Base-by-base conservation (phyloP, 2,329 filamentous ascomycete genomes). In the Trichoderma simmonsii region DNA sequence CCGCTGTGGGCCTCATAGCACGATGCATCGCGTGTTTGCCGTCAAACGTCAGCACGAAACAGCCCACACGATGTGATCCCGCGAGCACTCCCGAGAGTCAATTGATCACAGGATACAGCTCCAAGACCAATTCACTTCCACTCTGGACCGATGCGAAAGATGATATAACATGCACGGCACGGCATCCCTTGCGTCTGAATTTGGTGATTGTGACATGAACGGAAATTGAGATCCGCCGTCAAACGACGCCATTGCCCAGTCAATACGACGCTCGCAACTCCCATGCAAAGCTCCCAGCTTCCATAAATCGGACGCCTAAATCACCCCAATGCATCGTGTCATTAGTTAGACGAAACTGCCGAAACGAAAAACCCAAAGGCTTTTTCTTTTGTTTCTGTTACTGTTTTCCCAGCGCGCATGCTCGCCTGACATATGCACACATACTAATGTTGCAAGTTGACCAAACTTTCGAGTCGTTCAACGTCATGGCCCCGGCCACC, bases 11-110 rank as follows among this genome's bases (percentile, higher is more conserved):
- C 64, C 64, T 54, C 2, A 67, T 67, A 67, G 64, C 64, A 67
- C 64, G 64, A 67, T 59, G 64, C 64, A 67, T 67, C 64, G 64
- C 64, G 32, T 67, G 64, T 67, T 67, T 67, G 51, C 51, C 64
- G 64, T 26, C 64, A 24, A 54, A 57, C 51, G 64, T 67, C 64
- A 59, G 51, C 64, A 67, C 64, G 28, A 56, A 56, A 57, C 54
- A 59, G 21, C 24, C 36, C 61, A 64, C 34, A 36, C 24, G 9
- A 32, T 28, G 61, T 26, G 9, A 28, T 39, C 14, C 36, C 21
- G 15, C 1, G 36, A 18, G 15, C 36, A 43, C 39, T 43, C 56
- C 56, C 15, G 48, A 54, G 48, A 54, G 21, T 54, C 48, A 54
- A 54, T 54, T 24, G 11, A 26, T 21, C 57, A 61, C 57, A 36